Evolutionary conservation across 768 basidiomycete genomes (phyloP).

Genomic region (Clitopilus hobsonii): DNA sequence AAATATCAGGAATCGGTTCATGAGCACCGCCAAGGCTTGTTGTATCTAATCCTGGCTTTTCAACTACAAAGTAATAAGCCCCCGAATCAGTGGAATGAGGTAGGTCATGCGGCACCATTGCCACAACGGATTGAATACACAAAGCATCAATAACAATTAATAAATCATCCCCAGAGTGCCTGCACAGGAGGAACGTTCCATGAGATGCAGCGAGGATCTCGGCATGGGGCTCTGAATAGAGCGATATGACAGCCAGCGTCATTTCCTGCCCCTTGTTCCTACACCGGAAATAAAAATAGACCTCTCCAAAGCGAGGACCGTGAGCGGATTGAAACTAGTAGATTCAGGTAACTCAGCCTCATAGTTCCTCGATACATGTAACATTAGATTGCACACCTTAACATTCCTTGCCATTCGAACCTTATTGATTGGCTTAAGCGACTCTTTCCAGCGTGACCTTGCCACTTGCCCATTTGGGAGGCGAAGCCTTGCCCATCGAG

Average conservation of each 20-base stretch:
- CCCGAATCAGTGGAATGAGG: neutral
- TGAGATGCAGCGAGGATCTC: slow-evolving; percentile 12
- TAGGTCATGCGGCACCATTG: slow-evolving; percentile 10
- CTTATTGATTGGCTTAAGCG: slow-evolving; percentile 11
- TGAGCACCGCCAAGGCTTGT: neutral
- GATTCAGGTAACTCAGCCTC: neutral
- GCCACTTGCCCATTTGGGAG: slow-evolving; percentile 34
- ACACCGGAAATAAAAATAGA: neutral
- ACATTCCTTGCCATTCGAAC: slow-evolving; percentile 24
- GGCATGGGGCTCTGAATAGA: slow-evolving; percentile 12
- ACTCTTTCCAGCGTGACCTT: slow-evolving; percentile 27
- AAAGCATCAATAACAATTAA: slow-evolving; percentile 8
- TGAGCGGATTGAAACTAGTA: neutral
- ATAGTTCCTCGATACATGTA: neutral
- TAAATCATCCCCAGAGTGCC: neutral
- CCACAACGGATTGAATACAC: slow-evolving; percentile 17
- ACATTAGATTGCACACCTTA: slow-evolving; percentile 19
- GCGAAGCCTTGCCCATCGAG: slow-evolving; percentile 24
- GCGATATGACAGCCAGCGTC: slow-evolving; percentile 12
- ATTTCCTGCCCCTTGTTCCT: neutral
- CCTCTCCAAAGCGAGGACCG: neutral
- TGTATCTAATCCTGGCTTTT: neutral
- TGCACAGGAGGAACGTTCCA: slow-evolving; percentile 14
- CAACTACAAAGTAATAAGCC: neutral
- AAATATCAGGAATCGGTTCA: neutral